phyloP scores from a whole-genome alignment of 1,284 basidiomycete genomes.

The Ustilago xerochloae region DNA sequence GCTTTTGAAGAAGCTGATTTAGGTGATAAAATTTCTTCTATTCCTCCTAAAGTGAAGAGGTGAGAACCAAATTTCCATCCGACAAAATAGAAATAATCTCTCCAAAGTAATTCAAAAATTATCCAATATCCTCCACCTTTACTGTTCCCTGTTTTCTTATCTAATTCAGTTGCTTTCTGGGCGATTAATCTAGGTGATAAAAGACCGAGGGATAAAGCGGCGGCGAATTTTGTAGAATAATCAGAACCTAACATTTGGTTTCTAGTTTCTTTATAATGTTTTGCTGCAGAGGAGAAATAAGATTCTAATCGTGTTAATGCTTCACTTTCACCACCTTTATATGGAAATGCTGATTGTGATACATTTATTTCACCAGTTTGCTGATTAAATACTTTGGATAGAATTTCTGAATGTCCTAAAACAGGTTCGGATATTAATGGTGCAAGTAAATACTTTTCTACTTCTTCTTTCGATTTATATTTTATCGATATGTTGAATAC shows the following conservation, averaged over 20 bases:
- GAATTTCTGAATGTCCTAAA: slow-evolving; percentile 30
- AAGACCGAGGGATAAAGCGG: slow-evolving; percentile 54
- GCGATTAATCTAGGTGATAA: slow-evolving; percentile 57
- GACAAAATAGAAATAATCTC: slow-evolving; percentile 70
- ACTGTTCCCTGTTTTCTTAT: slow-evolving; percentile 19
- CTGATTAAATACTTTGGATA: slow-evolving; percentile 16
- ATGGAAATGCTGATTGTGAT: slow-evolving; percentile 52
- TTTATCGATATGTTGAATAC: slow-evolving; percentile 31
- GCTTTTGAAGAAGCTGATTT: slow-evolving; percentile 40
- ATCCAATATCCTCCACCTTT: slow-evolving; percentile 62
- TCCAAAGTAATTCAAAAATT: slow-evolving; percentile 62
- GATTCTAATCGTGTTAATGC: slow-evolving; percentile 48
- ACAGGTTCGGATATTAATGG: slow-evolving; percentile 50
- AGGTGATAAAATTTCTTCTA: slow-evolving; percentile 48
- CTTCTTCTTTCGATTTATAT: slow-evolving; percentile 4
- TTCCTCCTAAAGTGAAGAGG: slow-evolving; percentile 57
- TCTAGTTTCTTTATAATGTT: slow-evolving; percentile 57
- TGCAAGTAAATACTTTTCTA: slow-evolving; percentile 42
- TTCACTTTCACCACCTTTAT: slow-evolving; percentile 58
- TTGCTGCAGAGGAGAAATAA: slow-evolving; percentile 49
- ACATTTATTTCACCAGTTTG: slow-evolving; percentile 1
- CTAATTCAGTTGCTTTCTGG: slow-evolving; percentile 43
- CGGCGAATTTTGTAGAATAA: slow-evolving; percentile 60
- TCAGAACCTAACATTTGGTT: slow-evolving; percentile 56
- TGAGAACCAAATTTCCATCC: slow-evolving; percentile 53